Conservation (phyloP, 176 grass and related monocot species). For the Dactylis glomerata region DNA sequence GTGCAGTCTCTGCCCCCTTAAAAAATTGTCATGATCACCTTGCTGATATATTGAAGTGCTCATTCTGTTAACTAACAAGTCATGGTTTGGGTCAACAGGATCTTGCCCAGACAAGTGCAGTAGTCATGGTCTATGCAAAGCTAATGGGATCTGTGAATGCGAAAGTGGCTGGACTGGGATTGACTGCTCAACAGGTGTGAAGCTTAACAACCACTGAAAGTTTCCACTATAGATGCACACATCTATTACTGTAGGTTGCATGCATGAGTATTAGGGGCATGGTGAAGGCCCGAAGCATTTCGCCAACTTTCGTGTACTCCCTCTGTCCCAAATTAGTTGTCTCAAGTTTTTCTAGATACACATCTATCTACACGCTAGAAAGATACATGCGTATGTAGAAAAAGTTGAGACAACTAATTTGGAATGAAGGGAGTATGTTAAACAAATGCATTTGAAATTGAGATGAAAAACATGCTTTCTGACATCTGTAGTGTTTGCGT, state of each 20-base stretch:
- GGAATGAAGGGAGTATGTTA: no score
- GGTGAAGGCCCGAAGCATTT: not conserved
- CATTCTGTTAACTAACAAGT: constrained; percentile 26
- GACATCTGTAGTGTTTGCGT: not conserved
- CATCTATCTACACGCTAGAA: no score
- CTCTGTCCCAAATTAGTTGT: no score
- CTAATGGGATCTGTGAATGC: constrained; percentile 88
- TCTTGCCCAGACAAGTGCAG: constrained; percentile 79
- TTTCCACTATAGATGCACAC: not conserved
- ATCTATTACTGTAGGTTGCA: not conserved
- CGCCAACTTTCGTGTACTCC: not conserved
- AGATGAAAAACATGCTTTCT: not conserved
- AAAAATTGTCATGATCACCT: not conserved
- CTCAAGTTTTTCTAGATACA: no score
- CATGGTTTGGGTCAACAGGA: constrained; percentile 49
- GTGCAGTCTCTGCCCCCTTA: not conserved
- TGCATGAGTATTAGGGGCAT: constrained; percentile 4
- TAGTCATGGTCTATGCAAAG: constrained; percentile 65
- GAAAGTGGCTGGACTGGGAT: constrained; percentile 83
- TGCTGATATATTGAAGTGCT: not conserved
- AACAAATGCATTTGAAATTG: not conserved
- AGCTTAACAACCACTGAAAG: constrained; percentile 10
- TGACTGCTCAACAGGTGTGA: constrained; percentile 97
- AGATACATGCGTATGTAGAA: no score
- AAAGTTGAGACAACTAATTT: no score